phyloP scores from a whole-genome alignment of 805 yeast genomes.

The Citeromyces matritensis region DNA sequence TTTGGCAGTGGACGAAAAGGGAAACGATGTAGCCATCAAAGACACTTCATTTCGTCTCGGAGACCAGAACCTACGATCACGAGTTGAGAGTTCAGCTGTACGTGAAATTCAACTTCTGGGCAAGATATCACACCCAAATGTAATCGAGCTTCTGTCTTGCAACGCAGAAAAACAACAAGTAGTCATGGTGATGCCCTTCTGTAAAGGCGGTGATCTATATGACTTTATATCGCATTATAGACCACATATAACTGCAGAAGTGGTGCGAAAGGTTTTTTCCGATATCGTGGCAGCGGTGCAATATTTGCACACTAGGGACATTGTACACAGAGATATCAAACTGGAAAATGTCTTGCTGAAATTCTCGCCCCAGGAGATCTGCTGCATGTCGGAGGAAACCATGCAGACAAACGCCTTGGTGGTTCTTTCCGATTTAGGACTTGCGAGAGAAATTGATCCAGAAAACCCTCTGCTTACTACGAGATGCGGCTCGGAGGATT shows the following conservation, averaged over 20 bases:
- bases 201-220: slow-evolving; percentile 77
- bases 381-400: slow-evolving; percentile 6
- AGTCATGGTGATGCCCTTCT: slow-evolving; percentile 55
- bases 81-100: slow-evolving; percentile 46
- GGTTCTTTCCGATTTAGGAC: slow-evolving; percentile 78
- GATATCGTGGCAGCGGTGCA: slow-evolving; percentile 59
- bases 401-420: slow-evolving; percentile 17
- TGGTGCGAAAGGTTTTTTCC: slow-evolving; percentile 48
- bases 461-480: slow-evolving; percentile 58
- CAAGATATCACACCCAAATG: slow-evolving; percentile 48
- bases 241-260: slow-evolving; percentile 25
- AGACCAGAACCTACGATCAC: slow-evolving; percentile 2
- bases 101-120: slow-evolving; percentile 63
- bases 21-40: too few relatives aligned
- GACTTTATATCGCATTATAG: slow-evolving; percentile 35
- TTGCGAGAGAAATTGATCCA: slow-evolving; percentile 55
- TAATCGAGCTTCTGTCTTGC: slow-evolving; percentile 46
- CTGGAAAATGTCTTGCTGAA: slow-evolving; percentile 62
- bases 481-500: slow-evolving; percentile 93
- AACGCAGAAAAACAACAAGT: slow-evolving; percentile 15
- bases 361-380: slow-evolving; percentile 17
- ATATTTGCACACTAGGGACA: slow-evolving; percentile 50
- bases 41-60: too few relatives aligned
- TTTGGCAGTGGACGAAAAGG: too few relatives aligned
- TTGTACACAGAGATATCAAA: slow-evolving; percentile 87